A percentile compares a stretch with the other conserved stretches of the same genome.
phyloP scores from a whole-genome alignment of 192 early-diverging fungal genomes.

The Backusella tarrabulga region DNA sequence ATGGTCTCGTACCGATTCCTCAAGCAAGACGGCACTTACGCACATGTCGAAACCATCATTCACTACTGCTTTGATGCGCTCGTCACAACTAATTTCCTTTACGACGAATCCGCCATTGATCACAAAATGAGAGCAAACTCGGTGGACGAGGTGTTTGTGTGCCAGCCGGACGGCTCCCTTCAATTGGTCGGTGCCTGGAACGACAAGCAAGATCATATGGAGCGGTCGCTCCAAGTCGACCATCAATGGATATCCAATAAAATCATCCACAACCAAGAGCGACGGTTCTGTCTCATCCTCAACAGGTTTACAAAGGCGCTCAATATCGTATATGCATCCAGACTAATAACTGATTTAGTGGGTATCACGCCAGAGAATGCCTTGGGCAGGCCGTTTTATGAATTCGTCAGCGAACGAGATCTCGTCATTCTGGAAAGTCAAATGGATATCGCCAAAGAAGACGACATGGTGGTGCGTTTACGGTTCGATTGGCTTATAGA shows the following conservation, averaged over 20 bases:
- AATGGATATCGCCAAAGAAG: slow-evolving; percentile 7
- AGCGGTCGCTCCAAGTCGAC: neutral
- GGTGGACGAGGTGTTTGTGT: slow-evolving; percentile 2
- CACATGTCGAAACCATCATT: slow-evolving; percentile 23
- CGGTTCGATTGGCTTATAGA: slow-evolving; percentile 29
- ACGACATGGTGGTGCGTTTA: slow-evolving; percentile 9
- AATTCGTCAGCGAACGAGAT: slow-evolving; percentile 10
- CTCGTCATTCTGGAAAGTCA: neutral
- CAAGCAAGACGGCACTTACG: slow-evolving; percentile 33
- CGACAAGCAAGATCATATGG: neutral
- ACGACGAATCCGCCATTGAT: neutral
- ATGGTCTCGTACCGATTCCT: slow-evolving; percentile 39
- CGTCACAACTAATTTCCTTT: slow-evolving; percentile 7
- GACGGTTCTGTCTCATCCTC: slow-evolving; percentile 19
- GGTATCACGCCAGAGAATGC: neutral
- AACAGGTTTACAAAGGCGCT: slow-evolving; percentile 16
- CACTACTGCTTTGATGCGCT: slow-evolving; percentile 32
- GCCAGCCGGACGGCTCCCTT: neutral
- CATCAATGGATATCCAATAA: neutral
- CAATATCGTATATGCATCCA: slow-evolving; percentile 5
- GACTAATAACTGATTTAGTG: neutral
- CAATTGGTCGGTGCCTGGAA: slow-evolving; percentile 10
- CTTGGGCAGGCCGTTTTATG: slow-evolving; percentile 1
- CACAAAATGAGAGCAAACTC: slow-evolving; percentile 19
- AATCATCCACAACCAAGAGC: slow-evolving; percentile 6